Percentiles rank a stretch among this genome's conserved stretches.
Conservation (phyloP, 2,329 filamentous ascomycete species). For the Mollisiaceae sp. region DNA sequence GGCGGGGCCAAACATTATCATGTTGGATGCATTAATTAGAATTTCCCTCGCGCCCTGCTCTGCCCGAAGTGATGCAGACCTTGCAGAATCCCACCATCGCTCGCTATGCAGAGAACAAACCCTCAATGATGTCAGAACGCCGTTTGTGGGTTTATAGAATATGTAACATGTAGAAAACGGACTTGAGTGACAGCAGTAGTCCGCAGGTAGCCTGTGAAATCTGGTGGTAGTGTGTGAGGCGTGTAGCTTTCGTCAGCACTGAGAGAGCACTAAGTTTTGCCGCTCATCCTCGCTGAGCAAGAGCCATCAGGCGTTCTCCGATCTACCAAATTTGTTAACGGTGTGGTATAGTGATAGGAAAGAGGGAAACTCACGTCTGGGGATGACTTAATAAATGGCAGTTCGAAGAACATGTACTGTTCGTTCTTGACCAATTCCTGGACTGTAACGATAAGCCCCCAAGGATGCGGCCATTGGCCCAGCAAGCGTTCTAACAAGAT, state of each 20-base stretch:
- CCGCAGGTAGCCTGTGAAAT: background rate
- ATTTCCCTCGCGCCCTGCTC: constrained; percentile 32
- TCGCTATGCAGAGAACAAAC: constrained; percentile 45
- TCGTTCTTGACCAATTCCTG: constrained; percentile 91
- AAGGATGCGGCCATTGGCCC: constrained; percentile 90
- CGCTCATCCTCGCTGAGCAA: constrained; percentile 24
- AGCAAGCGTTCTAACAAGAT: constrained; percentile 87
- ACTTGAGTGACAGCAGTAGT: constrained; percentile 2
- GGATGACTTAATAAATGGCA: constrained; percentile 87
- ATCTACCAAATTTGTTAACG: constrained; percentile 36
- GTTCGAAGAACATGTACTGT: constrained; percentile 88
- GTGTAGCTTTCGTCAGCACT: background rate
- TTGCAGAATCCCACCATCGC: constrained; percentile 41
- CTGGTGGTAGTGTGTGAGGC: background rate
- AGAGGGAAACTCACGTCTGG: constrained; percentile 70
- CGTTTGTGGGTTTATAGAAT: constrained; percentile 40
- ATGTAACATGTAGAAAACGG: constrained; percentile 41
- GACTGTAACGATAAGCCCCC: constrained; percentile 89
- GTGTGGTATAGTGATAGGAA: background rate
- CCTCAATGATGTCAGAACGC: constrained; percentile 41
- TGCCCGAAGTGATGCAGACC: constrained; percentile 37
- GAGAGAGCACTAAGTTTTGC: constrained; percentile 15
- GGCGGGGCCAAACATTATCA: constrained; percentile 41
- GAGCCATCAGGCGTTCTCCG: constrained; percentile 39
- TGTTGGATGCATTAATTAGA: constrained; percentile 42